Base-by-base conservation (phyloP, 495 filamentous ascomycete genomes). In the Penicillium fimorum region DNA sequence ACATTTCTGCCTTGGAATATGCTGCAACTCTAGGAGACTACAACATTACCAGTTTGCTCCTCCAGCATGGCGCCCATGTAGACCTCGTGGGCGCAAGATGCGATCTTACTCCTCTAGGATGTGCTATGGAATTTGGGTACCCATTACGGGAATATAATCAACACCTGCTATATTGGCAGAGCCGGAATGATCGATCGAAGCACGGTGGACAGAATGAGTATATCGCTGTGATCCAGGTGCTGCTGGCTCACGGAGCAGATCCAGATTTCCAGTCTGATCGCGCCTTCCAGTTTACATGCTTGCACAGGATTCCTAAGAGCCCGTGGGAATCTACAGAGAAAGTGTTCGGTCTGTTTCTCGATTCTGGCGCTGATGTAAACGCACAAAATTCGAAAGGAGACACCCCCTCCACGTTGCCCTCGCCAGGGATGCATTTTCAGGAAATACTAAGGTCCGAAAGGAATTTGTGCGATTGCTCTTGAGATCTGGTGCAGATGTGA, bases 101-200 rank as follows among this genome's bases (percentile, higher is more conserved):
- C 3, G 8, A 17, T 4, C 0, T 20, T 1, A 12, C 15, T 12
- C 24, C 46, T 9, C 10, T 47, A 10, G 29, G n/a, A 11, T 20
- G 8, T 47, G 46, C 46, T 13, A 6, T 20, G 15, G 25, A 1
- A n/a, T 11, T 24, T 44, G 22, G 42, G 3, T 45, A 27, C 4
- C 2, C 13, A 1, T 1, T 1, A 2, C 3, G 5, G 18, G 2
- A 6, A 27, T 0, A 1, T 12, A 25, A 15, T 13, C 2, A 3
- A 10, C 3, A 35, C 18, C 5, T 4, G 0, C 10, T 1, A 11
- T 3, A 5, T 5, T 6, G 9, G 11, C 9, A n/a, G 41, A 15
- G 4, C 6, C 12, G 22, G 4, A 0, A 2, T 5, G 6, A n/a
- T 4, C 4, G 2, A 2, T 6, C 3, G 6, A 3, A 0, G 1